Evolutionary conservation across 371 early-diverging fungal species (phyloP), one percentile per base, ranked within the genome.

Genomic region (Syncephalastrum monosporum): DNA sequence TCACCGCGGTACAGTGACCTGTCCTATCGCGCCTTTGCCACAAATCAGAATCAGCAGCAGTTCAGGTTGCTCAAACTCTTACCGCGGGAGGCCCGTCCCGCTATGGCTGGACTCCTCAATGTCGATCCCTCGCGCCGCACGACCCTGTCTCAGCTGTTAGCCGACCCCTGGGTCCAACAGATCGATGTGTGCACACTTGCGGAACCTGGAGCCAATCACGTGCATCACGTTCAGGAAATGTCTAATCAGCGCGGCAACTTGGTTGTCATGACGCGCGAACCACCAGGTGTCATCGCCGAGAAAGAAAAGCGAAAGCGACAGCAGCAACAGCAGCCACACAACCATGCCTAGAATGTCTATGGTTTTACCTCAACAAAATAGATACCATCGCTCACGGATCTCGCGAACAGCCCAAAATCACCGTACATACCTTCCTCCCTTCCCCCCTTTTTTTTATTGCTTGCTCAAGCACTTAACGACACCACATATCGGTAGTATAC

Each of bases 1-100:
- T 59, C 84, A 5, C 87, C 90, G 13, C 80, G 81, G 27, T 56
- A 57, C n/a, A 78, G 77, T 15, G 88, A 89, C 61, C 79, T 68
- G 42, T 75, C 82, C 4, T 82, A 77, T 56, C 62, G 69, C n/a
- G 71, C 78, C 2, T 82, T 80, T 65, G 76, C 68, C 24, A 72
- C 65, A 42, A 68, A 70, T 46, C 63, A 63, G 14, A 67, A 69
- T 16, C 76, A 75, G 57, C 74, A 74, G 38, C 67, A 69, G 29
- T 69, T 66, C 16, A 64, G 79, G 13, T 57, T 83, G 1, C 53
- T 83, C 24, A 79, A 81, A 47, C 56, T 75, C 14, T 54, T 83
- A 24, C 83, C 82, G 19, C 71, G 75, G 24, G 81, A 80, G 51
- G 55, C 68, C n/a, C 65, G 79, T 13, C 63, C 72, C 4, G 69